Conservation (phyloP, 2,329 filamentous ascomycete genomes). For the Ceratocystis lukuohia region DNA sequence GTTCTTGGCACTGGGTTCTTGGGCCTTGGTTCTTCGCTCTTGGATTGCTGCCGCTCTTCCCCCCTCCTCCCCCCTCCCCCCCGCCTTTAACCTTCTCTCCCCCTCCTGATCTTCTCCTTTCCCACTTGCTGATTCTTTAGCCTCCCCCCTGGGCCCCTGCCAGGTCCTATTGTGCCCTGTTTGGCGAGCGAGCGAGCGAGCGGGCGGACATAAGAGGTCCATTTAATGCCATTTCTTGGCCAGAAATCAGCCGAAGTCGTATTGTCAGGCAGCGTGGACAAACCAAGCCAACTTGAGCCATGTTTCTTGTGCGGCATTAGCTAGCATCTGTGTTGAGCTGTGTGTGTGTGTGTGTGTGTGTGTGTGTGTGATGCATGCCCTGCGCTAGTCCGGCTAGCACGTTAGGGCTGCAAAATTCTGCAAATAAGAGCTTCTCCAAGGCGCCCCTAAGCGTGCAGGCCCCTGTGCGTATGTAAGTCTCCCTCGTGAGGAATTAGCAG, state of each 20-base stretch:
- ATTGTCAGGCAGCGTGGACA: background rate
- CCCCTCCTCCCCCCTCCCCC: background rate
- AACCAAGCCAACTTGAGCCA: background rate
- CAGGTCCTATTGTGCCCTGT: background rate
- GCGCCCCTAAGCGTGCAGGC: too few relatives aligned
- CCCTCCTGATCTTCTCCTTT: background rate
- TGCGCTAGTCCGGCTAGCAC: too few relatives aligned
- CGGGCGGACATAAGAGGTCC: background rate
- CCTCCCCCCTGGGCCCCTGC: background rate
- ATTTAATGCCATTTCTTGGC: conserved; percentile 8
- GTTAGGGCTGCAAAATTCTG: too few relatives aligned
- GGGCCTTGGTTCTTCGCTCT: too few relatives aligned
- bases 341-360: too few relatives aligned
- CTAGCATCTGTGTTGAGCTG: too few relatives aligned
- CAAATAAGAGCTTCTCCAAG: too few relatives aligned
- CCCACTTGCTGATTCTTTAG: background rate
- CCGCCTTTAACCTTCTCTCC: background rate
- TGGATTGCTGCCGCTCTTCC: background rate
- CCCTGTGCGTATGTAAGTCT: background rate
- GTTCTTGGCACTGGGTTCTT: too few relatives aligned
- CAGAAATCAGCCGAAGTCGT: background rate
- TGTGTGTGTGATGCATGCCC: too few relatives aligned
- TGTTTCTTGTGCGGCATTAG: background rate
- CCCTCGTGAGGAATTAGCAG: too few relatives aligned
- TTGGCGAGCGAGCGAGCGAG: background rate